A percentile compares a stretch with the other conserved stretches of the same genome.
Evolutionary conservation across 139 green algal species (phyloP).

Genomic region (Asterochloris sp.): DNA sequence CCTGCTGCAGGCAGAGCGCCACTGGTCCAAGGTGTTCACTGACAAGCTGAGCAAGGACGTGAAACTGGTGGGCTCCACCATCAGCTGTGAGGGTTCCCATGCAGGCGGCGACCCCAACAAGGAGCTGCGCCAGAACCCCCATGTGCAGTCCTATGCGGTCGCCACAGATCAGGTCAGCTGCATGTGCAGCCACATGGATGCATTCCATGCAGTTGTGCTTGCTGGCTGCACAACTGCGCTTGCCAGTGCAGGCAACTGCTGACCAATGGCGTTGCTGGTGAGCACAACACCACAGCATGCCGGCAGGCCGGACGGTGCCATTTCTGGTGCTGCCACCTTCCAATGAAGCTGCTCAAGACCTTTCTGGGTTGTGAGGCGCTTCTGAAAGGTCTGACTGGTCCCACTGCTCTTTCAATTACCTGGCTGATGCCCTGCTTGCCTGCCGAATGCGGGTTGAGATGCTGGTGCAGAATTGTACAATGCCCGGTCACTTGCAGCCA

Average conservation of each 20-base stretch:
- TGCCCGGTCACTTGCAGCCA: neutral
- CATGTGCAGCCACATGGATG: too few species aligned
- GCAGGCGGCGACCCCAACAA: neutral
- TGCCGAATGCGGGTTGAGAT: neutral
- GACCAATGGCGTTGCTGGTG: too few species aligned
- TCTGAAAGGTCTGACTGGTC: neutral
- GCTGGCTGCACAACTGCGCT: too few species aligned
- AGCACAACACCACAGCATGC: too few species aligned
- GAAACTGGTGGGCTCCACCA: conserved; percentile 54
- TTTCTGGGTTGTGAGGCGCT: neutral
- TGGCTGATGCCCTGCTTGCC: neutral
- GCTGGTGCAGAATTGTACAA: neutral
- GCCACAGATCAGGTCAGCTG: conserved; percentile 40
- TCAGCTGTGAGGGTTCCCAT: conserved; percentile 34
- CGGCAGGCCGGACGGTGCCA: neutral
- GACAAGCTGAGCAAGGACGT: conserved; percentile 30
- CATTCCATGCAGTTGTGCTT: too few species aligned
- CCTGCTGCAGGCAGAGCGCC: conserved; percentile 13
- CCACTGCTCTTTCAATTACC: neutral
- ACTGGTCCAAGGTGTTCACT: conserved; percentile 38
- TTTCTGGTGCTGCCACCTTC: neutral
- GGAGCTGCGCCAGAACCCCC: conserved; percentile 18
- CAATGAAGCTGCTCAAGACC: neutral
- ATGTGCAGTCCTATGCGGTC: conserved; percentile 50
- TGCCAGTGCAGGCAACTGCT: neutral